phyloP scores from a whole-genome alignment of 202 grass and related monocot genomes.

The Eragrostis tef region DNA sequence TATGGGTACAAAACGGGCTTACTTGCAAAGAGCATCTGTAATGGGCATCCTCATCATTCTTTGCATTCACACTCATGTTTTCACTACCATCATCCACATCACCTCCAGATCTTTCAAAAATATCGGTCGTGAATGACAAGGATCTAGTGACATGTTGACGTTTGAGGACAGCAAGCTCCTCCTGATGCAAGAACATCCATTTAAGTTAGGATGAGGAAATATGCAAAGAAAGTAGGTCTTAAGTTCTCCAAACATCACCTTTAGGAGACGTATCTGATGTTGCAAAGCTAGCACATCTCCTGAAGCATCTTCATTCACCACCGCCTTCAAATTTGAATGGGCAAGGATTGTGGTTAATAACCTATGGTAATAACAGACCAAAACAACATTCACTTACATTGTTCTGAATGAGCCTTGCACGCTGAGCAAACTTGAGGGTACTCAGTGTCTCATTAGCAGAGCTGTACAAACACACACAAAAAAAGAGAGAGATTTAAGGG shows the following conservation, averaged over 20 bases:
- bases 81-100: constrained; percentile 51
- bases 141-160: constrained; percentile 71
- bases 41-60: constrained; percentile 40
- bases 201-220: constrained; percentile 36
- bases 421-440: constrained; percentile 97
- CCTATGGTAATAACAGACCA: constrained; percentile 30
- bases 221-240: constrained; percentile 8
- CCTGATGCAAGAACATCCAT: constrained; percentile 53
- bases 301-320: constrained; percentile 95
- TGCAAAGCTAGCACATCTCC: constrained; percentile 84
- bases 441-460: constrained; percentile 86
- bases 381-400: constrained; percentile 68
- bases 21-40: constrained; percentile 60
- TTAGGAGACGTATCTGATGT: constrained; percentile 84
- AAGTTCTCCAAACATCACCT: constrained; percentile 57
- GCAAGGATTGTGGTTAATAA: constrained; percentile 34
- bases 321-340: constrained; percentile 65
- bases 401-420: constrained; percentile 96
- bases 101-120: constrained; percentile 50
- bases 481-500: constrained; percentile 27
- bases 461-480: constrained; percentile 47
- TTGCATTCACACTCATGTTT: constrained; percentile 45
- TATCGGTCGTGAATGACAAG: constrained; percentile 60
- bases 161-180: constrained; percentile 79
- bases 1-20: constrained; percentile 25